phyloP scores from a whole-genome alignment of 1,284 basidiomycete species.

The Phylloporus sp. region DNA sequence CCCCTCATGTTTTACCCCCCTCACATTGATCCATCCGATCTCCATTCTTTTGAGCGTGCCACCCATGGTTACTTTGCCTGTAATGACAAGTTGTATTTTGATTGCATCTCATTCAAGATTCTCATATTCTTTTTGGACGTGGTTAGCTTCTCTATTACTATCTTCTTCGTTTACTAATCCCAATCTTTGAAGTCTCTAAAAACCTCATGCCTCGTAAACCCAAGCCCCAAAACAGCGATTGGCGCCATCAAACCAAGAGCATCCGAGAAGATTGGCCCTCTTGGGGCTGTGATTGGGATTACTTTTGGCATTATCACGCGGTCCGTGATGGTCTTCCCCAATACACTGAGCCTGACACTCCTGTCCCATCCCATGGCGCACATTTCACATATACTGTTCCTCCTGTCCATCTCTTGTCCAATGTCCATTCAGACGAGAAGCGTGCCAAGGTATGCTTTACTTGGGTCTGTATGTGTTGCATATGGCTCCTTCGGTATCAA shows the following conservation, averaged over 20 bases:
- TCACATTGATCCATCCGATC: slow-evolving; percentile 1
- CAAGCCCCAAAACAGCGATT: too few species aligned
- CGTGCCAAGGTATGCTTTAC: slow-evolving; percentile 6
- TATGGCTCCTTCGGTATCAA: slow-evolving; percentile 4
- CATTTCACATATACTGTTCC: slow-evolving; percentile 9
- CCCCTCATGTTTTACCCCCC: slow-evolving; percentile 14
- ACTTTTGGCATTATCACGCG: too few species aligned
- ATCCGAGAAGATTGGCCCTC: not conserved
- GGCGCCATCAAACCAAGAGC: too few species aligned
- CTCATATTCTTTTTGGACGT: too few species aligned
- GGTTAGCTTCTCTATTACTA: too few species aligned
- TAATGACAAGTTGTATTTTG: too few species aligned
- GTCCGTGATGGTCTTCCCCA: not conserved
- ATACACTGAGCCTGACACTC: not conserved
- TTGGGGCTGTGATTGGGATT: slow-evolving; percentile 19
- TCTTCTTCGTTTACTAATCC: too few species aligned
- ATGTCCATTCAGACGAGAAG: slow-evolving; percentile 10
- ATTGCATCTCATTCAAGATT: too few species aligned
- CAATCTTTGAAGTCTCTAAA: too few species aligned
- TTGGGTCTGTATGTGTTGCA: slow-evolving; percentile 9
- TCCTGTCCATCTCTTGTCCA: slow-evolving; percentile 7
- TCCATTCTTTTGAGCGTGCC: slow-evolving; percentile 5
- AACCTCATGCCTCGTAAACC: too few species aligned
- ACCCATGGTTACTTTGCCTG: too few species aligned
- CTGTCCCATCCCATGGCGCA: slow-evolving; percentile 8